Evolutionary conservation across 495 filamentous ascomycete genomes (phyloP), one percentile per base, ranked within the genome.

Genomic region (Penicillium odoratum): DNA sequence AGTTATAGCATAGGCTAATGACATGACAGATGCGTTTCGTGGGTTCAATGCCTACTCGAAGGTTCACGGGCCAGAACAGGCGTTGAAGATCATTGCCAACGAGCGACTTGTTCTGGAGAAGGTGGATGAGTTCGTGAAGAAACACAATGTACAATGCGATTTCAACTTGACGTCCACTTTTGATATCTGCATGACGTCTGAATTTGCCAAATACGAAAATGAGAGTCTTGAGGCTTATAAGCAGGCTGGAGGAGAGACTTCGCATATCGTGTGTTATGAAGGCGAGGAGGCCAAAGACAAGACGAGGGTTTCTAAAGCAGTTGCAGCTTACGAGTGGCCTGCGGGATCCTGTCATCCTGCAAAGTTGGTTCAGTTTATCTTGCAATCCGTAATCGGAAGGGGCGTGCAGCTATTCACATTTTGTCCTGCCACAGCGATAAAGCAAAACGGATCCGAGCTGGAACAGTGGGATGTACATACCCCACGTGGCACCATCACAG

Each of bases 311-410:
- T 55, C 48, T 4, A 61, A 48, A 3, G 68, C 70, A 1, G 29
- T 67, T n/a, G 66, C 70, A 21, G 70, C 70, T 21, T 73, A 73
- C 31, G 68, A 70, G 46, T 73, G 68, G 68, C 64, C 70, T 4
- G 70, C 66, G 11, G 70, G 63, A 3, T 73, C 70, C 5, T 67
- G 60, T 10, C 68, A 73, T 38, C 68, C 70, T 1, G 70, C 66
- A 7, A 73, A 73, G 31, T 54, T 73, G 25, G 60, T 66, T 0
- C 70, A 73, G 4, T 73, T 67, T 21, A 56, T 73, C 13, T 57
- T 73, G 0, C 46, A 64, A 34, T 59, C 58, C 4, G 66, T 60
- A 1, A 62, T 69, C 0, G 53, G 48, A 3, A 56, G 58, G 15
- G 70, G 70, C 9, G 60, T 55, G 4, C 54, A 55, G 30, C 43